phyloP scores from a whole-genome alignment of 495 filamentous ascomycete species.

The Trichoderma parareesei region DNA sequence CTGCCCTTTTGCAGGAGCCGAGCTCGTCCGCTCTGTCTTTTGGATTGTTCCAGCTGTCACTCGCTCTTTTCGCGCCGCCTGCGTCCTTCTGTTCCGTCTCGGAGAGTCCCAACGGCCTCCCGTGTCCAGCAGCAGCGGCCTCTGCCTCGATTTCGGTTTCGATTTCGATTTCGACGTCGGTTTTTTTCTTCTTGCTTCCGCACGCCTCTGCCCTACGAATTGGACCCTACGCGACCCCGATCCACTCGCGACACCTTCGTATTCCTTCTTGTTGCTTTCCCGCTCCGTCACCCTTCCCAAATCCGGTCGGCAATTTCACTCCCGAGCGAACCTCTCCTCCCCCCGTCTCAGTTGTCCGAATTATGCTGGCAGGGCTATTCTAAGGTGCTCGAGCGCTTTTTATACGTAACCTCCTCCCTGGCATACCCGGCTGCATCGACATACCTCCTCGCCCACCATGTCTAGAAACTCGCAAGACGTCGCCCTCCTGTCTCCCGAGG shows the following conservation, averaged over 20 bases:
- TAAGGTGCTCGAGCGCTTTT: not conserved
- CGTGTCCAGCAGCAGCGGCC: not conserved
- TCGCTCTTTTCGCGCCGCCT: slow-evolving; percentile 4
- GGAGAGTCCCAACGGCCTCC: not conserved
- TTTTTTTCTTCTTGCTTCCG: not conserved
- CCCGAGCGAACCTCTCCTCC: not conserved
- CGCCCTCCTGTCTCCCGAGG: slow-evolving; percentile 5
- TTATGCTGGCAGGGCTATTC: slow-evolving; percentile 1
- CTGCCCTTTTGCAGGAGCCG: not conserved
- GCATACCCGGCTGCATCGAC: not conserved
- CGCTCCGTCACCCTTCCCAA: not conserved
- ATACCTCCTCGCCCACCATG: slow-evolving; percentile 5
- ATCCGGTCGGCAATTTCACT: not conserved
- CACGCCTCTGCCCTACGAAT: not conserved
- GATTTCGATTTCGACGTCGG: not conserved
- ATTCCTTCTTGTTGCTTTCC: not conserved
- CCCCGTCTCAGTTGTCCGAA: not conserved
- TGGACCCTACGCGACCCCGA: not conserved
- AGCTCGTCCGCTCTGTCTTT: not conserved
- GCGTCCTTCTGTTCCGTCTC: not conserved
- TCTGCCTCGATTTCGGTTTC: not conserved
- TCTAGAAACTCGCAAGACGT: slow-evolving; percentile 11
- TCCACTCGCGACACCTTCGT: slow-evolving; percentile 2
- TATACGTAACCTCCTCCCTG: not conserved
- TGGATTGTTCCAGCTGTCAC: not conserved